These are phyloP conservation scores for Epichloe typhina DNA, from an alignment of 2,329 filamentous ascomycete species.

Conservation along the genomic window DNA sequence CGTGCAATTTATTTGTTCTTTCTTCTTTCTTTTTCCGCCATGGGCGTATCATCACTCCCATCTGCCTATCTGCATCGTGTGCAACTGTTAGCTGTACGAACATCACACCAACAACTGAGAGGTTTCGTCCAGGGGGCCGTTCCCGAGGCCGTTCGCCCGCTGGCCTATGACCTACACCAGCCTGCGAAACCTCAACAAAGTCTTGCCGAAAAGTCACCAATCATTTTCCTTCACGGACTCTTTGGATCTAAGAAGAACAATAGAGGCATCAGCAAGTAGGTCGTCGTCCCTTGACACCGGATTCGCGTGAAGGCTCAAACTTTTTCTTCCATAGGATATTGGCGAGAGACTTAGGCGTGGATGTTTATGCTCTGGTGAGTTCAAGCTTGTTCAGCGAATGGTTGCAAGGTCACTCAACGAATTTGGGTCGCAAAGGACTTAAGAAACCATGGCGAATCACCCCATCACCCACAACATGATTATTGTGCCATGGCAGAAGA, in stretches of 20 bases:
- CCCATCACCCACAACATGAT: slow-evolving; percentile 63
- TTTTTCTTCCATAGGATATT: slow-evolving; percentile 44
- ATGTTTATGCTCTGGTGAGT: slow-evolving; percentile 68
- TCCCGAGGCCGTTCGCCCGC: slow-evolving; percentile 13
- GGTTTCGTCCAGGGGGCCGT: not conserved
- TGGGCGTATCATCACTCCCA: not conserved
- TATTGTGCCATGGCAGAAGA: slow-evolving; percentile 76
- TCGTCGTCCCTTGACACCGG: slow-evolving; percentile 5
- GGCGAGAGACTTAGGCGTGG: slow-evolving; percentile 65
- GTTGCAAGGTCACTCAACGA: not conserved
- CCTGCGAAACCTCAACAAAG: slow-evolving; percentile 29
- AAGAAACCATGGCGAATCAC: slow-evolving; percentile 85
- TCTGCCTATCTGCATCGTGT: not conserved
- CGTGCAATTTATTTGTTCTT: no score
- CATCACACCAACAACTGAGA: not conserved
- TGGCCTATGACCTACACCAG: slow-evolving; percentile 56
- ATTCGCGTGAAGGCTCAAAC: not conserved
- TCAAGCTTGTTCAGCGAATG: not conserved
- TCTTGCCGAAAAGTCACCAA: slow-evolving; percentile 40
- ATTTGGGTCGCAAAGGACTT: slow-evolving; percentile 48
- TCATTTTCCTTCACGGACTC: slow-evolving; percentile 82
- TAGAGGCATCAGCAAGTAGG: slow-evolving; percentile 84
- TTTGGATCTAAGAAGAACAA: slow-evolving; percentile 97
- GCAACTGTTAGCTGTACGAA: not conserved
- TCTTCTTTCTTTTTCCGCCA: not conserved